Evolutionary conservation across 148 eudicot species (phyloP).

Genomic region (Amaranthus hypochondriacus): DNA sequence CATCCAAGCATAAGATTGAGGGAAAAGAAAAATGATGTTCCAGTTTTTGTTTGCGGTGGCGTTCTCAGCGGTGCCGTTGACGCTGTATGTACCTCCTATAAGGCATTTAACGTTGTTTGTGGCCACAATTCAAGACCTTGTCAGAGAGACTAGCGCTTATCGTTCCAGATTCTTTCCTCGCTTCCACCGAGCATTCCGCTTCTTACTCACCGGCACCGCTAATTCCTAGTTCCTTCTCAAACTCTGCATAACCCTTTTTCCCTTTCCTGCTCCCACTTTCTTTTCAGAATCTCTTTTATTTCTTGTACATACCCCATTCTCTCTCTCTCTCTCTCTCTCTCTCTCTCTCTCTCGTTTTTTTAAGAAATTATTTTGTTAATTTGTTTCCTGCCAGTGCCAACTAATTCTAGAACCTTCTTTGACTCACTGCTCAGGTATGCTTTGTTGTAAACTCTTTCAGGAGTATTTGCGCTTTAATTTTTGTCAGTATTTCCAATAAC

Average conservation of each 20-base stretch:
- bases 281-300: not conserved
- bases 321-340: too few relatives aligned
- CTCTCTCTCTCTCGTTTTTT: not conserved
- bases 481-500: too few relatives aligned
- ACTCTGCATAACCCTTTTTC: not conserved
- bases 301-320: not conserved
- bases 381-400: not conserved
- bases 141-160: constrained; percentile 18
- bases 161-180: constrained; percentile 25
- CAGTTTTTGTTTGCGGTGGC: constrained; percentile 38
- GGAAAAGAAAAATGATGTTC: constrained; percentile 14
- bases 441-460: too few relatives aligned
- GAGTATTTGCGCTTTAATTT: too few relatives aligned
- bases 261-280: not conserved
- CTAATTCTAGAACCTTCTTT: constrained; percentile 1
- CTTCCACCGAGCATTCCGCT: constrained; percentile 21
- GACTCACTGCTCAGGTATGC: not conserved
- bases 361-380: not conserved
- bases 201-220: constrained; percentile 4
- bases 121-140: constrained; percentile 23
- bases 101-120: constrained; percentile 35
- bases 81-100: constrained; percentile 38
- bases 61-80: constrained; percentile 41
- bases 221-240: not conserved
- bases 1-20: too few relatives aligned